Base-by-base conservation (phyloP, 257 asterid genomes). In the Euphrasia confusa region DNA sequence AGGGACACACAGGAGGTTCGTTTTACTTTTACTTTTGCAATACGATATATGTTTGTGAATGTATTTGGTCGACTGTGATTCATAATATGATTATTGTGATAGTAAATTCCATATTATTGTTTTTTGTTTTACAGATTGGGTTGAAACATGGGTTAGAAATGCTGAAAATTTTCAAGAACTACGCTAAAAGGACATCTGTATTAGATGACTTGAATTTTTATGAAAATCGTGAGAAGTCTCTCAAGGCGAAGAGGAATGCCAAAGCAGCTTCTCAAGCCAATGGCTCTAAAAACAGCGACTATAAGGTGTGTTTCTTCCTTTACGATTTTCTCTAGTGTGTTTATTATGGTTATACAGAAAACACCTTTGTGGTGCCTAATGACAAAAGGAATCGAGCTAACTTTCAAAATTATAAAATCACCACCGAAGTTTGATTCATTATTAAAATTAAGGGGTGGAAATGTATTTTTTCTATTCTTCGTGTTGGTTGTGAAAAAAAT, bases 1-100 rank as follows among this genome's bases (percentile, higher is more conserved):
- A 75, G 95, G 68, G 95, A 86, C 59, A 78, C 95, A 10, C 95
- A 86, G 66, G 95, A 86, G 95, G 95, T 86, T 72, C 32, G n/a
- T 45, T 45, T 45, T 54, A 54, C 11, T 24, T 4, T 58, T 39
- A 7, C 1, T 57, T 32, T 18, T 58, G 12, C 24, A 0, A 6
- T 1, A 9, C 17, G 2, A 45, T 45, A 12, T 12, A 13, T 1
- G 17, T 45, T 45, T 3, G 10, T 37, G 2, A 7, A 7, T 37
- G 42, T 45, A 45, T 15, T 7, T 15, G 54, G 14, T 48, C 10
- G 15, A 48, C 17, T 48, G 54, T 47, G 15, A 45, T 45, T 45
- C 14, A n/a, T 48, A 48, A 48, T 7, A 1, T 48, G 54, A 14
- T 48, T 48, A 48, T 48, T 54, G 40, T 15, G 10, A 5, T 40